Evolutionary conservation across 257 asterid genomes (phyloP), one percentile per base, ranked within the genome.

Genomic region (Solanum medicagineum): DNA sequence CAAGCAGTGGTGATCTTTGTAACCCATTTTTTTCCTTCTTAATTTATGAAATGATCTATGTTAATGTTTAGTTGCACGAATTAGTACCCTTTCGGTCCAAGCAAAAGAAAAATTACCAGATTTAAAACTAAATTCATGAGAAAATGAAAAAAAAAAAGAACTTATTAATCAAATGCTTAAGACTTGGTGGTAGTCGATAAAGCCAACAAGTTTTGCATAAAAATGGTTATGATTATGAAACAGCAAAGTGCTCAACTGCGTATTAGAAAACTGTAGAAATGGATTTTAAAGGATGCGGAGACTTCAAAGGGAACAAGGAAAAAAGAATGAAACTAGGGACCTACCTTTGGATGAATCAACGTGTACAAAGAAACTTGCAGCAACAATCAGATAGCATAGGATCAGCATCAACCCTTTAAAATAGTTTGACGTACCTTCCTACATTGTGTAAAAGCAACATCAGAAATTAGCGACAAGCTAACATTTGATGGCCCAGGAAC

Each of bases 361-460:
- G 60, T 92, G 93, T 60, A 88, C 91, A 86, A 86, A 92, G 90
- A 88, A 90, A 86, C 91, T 92, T 24, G 94, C 94, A 82, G 94
- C 94, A 69, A 91, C 94, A 45, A 91, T 91, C 89, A 91, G 94
- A 87, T 91, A 91, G 88, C 94, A 91, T 54, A 91, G 87, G 84
- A 91, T 89, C 82, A 91, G 92, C 94, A 91, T 91, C 87, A 91
- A 79, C 29, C 94, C 94, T 86, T 90, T 91, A 53, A 91, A 91
- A 87, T 91, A 91, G 86, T 91, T 91, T 80, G 94, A 91, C 65
- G 89, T 89, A 60, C 94, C 94, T 85, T 91, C 94, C 94, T 91
- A 91, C 89, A 87, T 60, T 40, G 65, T 69, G 79, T 29, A 71
- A 51, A 66, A 85, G 69, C 24, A 85, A 14, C 24, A 32, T 9